These are phyloP conservation scores for Jaltomata sinuosa DNA, from an alignment of 257 asterid species.

Conservation along the genomic window DNA sequence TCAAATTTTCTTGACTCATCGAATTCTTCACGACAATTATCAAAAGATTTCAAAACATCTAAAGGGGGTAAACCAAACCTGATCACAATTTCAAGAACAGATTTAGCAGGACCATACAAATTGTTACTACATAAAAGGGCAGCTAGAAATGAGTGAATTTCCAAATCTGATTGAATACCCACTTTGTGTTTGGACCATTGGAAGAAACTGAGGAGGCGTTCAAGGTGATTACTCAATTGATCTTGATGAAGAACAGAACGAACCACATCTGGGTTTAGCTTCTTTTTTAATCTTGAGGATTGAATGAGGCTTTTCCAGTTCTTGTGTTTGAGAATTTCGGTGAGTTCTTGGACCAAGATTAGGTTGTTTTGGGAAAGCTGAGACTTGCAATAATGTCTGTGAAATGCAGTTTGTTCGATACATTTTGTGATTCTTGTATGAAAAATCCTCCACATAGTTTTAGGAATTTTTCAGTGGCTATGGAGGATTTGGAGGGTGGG, in stretches of 20 bases:
- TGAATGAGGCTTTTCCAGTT: slow-evolving; percentile 3
- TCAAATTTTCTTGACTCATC: neutral
- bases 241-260: neutral
- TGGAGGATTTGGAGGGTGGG: neutral
- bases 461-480: neutral
- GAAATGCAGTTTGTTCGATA: neutral
- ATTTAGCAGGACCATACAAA: neutral
- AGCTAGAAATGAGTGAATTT: slow-evolving; percentile 2
- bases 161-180: slow-evolving; percentile 3
- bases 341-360: slow-evolving; percentile 7
- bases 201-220: slow-evolving; percentile 8
- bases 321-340: neutral
- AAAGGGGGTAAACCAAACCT: neutral
- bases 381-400: neutral
- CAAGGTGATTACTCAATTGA: neutral
- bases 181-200: slow-evolving; percentile 8
- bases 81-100: neutral
- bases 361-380: neutral
- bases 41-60: slow-evolving; percentile 1
- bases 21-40: neutral
- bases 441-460: slow-evolving; percentile 4
- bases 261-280: slow-evolving; percentile 7
- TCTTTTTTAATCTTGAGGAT: neutral
- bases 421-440: neutral
- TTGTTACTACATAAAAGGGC: neutral